Evolutionary conservation across 2,329 filamentous ascomycete genomes (phyloP), one percentile per base, ranked within the genome.

Genomic region (Sarocladium strictum): DNA sequence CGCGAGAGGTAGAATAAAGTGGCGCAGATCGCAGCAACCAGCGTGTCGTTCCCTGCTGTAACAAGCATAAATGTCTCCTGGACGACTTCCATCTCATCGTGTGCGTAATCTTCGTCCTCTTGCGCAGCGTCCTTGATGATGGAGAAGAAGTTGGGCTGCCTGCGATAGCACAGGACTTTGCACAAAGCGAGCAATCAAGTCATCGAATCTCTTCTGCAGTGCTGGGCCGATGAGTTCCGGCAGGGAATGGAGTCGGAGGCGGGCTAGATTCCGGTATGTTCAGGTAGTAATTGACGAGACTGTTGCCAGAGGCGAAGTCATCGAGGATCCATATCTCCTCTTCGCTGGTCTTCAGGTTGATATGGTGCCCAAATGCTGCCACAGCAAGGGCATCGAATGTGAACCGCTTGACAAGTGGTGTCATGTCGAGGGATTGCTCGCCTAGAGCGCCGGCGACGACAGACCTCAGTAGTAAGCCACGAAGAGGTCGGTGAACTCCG

Each of bases 41-140:
- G 32, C 12, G 55, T 57, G 53, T 54, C 53, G 19, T 32, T 35
- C 14, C 40, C 55, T 45, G 38, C 43, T 17, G 21, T 23, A 10
- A 45, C 9, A 17, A 45, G 73, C 69, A 12, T 35, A 27, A 19
- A 17, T 11, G 29, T 6, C 29, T 27, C 41, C 11, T 26, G 26
- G n/a, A 29, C 27, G 29, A 56, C 24, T 24, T 56, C 55, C 15
- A 49, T 6, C 11, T n/a, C 38, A 54, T 33, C 38, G 10, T n/a
- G 2, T 10, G 11, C n/a, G 26, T 23, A 4, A 21, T 40, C 12
- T 41, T 32, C 23, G 51, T 51, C 19, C 54, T 12, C 12, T 9
- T 40, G 33, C 23, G 17, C 7, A 12, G 21, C 10, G 35, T 33
- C 9, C n/a, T 23, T 11, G 37, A 17, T 12, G 45, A 27, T 19